Percentiles rank a stretch among this genome's conserved stretches.
These are phyloP conservation scores for Brettanomyces sp. DNA, from an alignment of 805 yeast genomes.

Conservation along the genomic window DNA sequence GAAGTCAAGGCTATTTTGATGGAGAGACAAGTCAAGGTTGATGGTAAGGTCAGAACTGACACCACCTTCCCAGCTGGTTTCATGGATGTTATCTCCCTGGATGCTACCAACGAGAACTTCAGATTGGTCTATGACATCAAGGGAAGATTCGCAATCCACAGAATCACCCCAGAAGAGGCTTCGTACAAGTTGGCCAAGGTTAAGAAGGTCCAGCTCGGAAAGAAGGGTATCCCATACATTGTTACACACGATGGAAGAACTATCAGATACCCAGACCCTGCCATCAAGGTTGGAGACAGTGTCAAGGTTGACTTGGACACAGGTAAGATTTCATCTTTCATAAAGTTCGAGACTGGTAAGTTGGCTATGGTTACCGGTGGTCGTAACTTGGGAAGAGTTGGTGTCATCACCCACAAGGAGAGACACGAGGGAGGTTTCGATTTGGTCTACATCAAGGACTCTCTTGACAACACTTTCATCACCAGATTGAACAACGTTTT, in stretches of 20 bases:
- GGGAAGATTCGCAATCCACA: slow-evolving; percentile 99
- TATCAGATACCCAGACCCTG: slow-evolving; percentile 98
- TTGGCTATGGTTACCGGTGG: slow-evolving; percentile 94
- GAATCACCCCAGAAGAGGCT: slow-evolving; percentile 98
- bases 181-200: slow-evolving; percentile 97
- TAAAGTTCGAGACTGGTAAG: slow-evolving; percentile 89
- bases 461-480: slow-evolving; percentile 89
- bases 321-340: slow-evolving; percentile 84
- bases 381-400: slow-evolving; percentile 97
- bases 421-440: slow-evolving; percentile 98
- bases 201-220: slow-evolving; percentile 96
- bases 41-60: slow-evolving; percentile 99
- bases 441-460: slow-evolving; percentile 92
- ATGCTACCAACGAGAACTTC: slow-evolving; percentile 99
- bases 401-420: slow-evolving; percentile 93
- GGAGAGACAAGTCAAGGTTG: slow-evolving; percentile 98
- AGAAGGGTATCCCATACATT: slow-evolving; percentile 96
- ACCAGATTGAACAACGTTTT: slow-evolving; percentile 91
- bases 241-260: slow-evolving; percentile 99
- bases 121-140: slow-evolving; percentile 96
- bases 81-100: slow-evolving; percentile 97
- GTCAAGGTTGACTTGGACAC: slow-evolving; percentile 94
- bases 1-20: slow-evolving; percentile 96
- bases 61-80: slow-evolving; percentile 98
- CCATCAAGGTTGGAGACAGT: slow-evolving; percentile 93